Evolutionary conservation across 306 rosid species (phyloP), one percentile per base, ranked within the genome.

Genomic region (Lotus japonicus): DNA sequence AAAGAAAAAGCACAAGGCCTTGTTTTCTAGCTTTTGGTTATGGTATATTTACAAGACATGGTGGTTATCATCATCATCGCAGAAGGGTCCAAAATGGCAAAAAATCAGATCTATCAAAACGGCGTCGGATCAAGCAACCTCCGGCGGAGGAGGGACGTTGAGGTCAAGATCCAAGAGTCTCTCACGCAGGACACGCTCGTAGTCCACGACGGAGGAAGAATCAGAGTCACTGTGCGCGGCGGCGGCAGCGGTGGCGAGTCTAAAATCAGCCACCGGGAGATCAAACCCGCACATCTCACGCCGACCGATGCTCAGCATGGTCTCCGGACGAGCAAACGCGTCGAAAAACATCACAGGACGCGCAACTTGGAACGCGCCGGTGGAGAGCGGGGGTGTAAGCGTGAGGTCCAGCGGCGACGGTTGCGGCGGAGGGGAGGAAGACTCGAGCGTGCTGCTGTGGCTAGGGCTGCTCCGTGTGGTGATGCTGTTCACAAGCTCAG

Each of bases 111-210:
- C 67, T 76, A 11, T 21, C 59, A 35, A 58, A 71, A 77, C 58
- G 66, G 16, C 3, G 64, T 51, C 21, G 44, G 44, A 53, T 85
- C 80, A 91, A 2, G 85, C 92, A 41, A 73, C 88, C 61, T 86
- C 95, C 4, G 84, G 75, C 0, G 84, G 88, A 0, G 97, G 91
- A 5, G 89, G 84, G 8, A 71, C 75, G 68, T 91, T 91, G 4
- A 91, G 97, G 55, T 91, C 97, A 9, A 91, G 88, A 81, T 84
- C 85, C 57, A 90, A 55, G 23, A 74, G 65, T 43, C 80, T 70
- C 5, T 39, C 51, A 11, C 77, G 70, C 0, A 69, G 72, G 1
- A 69, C 63, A 21, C 52, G 72, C 3, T 79, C 84, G 58, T 66
- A 90, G 58, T 85, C 83, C 4, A 82, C 86, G 5, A 82, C 84